Percentiles rank a stretch among this genome's conserved stretches.
Evolutionary conservation across 495 filamentous ascomycete genomes (phyloP).

Genomic region (Trichoderma virens): DNA sequence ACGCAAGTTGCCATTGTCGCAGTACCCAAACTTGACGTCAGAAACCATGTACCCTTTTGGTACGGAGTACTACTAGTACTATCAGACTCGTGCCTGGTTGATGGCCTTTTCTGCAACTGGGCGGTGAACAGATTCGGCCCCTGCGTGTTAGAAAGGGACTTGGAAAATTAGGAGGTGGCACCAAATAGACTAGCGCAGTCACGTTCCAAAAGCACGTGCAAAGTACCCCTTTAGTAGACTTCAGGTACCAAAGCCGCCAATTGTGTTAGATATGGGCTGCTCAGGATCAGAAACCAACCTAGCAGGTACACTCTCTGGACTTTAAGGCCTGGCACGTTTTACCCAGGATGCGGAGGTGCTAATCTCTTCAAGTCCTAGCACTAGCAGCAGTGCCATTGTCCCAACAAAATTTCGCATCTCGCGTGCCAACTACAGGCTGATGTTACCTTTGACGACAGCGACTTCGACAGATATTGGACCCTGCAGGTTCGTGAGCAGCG

Average conservation of each 20-base stretch:
- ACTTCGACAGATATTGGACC: not conserved
- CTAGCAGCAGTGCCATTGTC: not conserved
- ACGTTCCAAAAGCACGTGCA: constrained; percentile 3
- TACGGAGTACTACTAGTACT: not conserved
- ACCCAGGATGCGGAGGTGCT: not conserved
- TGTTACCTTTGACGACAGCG: not conserved
- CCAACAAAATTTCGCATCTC: constrained; percentile 3
- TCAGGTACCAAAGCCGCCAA: not conserved
- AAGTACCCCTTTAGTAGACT: not conserved
- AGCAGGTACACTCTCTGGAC: not conserved
- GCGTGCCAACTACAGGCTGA: not conserved
- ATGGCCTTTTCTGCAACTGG: not conserved
- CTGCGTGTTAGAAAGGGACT: not conserved
- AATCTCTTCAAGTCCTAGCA: not conserved
- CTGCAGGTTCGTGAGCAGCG: not conserved
- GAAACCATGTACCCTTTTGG: too few species aligned
- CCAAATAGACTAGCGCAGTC: not conserved
- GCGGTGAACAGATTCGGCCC: not conserved
- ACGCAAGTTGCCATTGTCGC: too few species aligned
- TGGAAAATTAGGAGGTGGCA: not conserved
- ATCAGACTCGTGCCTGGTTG: too few species aligned
- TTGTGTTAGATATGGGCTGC: too few species aligned
- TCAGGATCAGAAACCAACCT: too few species aligned
- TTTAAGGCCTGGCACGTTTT: not conserved
- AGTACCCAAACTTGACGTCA: too few species aligned